A percentile compares a stretch with the other conserved stretches of the same genome.
These are phyloP conservation scores for Ophiostoma novo-ulmi DNA, from an alignment of 2,329 filamentous ascomycete species.

Conservation along the genomic window DNA sequence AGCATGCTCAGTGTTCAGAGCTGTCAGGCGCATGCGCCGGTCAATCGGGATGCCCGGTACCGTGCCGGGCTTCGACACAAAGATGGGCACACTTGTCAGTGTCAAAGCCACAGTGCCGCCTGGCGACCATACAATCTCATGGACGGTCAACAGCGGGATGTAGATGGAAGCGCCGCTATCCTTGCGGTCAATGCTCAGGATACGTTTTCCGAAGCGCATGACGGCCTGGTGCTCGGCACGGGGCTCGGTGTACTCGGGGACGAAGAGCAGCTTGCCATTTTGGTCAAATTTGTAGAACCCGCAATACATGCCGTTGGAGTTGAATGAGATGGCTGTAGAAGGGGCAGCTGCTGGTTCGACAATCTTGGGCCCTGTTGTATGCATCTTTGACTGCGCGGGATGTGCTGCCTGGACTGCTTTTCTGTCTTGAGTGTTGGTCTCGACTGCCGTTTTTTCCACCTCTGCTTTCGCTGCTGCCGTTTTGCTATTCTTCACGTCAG, in stretches of 20 bases:
- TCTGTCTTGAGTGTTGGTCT: neutral
- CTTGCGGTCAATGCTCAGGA: slow-evolving; percentile 39
- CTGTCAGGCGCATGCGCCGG: slow-evolving; percentile 30
- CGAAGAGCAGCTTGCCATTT: slow-evolving; percentile 38
- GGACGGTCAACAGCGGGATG: slow-evolving; percentile 46
- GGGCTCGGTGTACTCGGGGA: slow-evolving; percentile 38
- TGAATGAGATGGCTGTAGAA: slow-evolving; percentile 19
- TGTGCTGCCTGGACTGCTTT: neutral
- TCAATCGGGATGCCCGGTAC: neutral
- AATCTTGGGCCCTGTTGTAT: neutral
- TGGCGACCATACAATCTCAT: slow-evolving; percentile 41
- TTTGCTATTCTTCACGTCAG: slow-evolving; percentile 7
- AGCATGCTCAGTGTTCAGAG: slow-evolving; percentile 33
- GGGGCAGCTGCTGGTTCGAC: slow-evolving; percentile 6
- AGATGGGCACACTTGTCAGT: slow-evolving; percentile 46
- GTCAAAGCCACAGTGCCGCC: slow-evolving; percentile 45
- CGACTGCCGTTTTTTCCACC: neutral
- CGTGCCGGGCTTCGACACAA: slow-evolving; percentile 30
- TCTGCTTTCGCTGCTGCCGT: slow-evolving; percentile 13
- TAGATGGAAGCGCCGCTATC: slow-evolving; percentile 38
- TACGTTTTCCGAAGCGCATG: slow-evolving; percentile 42
- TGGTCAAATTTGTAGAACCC: slow-evolving; percentile 45
- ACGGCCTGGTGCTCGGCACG: slow-evolving; percentile 30
- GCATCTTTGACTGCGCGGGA: neutral
- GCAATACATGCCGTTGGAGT: slow-evolving; percentile 30